Base-by-base conservation (phyloP, 208 protist genomes). In the Leishmania tropica region DNA sequence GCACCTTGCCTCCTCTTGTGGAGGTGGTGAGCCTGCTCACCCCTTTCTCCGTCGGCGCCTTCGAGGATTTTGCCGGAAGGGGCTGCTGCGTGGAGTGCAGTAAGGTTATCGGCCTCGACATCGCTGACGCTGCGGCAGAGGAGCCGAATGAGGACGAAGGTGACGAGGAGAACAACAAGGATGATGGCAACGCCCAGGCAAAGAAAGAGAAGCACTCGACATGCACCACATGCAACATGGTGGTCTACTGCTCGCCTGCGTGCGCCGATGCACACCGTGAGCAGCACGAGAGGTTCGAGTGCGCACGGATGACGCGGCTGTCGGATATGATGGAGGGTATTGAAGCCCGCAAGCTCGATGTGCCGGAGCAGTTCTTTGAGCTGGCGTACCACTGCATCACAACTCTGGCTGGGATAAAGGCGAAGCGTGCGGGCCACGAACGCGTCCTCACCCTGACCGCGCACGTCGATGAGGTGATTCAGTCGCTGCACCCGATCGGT, bases 231-330 rank as follows among this genome's bases (percentile, higher is more conserved):
- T 97, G 94, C 65, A 56, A 85, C 6, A 64, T 92, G 75, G 90
- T 89, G 21, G 77, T 42, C 48, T 97, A 94, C 81, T 97, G 94
- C 84, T 92, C 86, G 19, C 42, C 71, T 10, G 60, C n/a, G 11
- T 97, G 94, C 79, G 82, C 80, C 48, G 71, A 8, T 53, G 72
- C 74, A 4, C 87, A 96, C 87, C 56, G 42, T 45, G 70, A 75
- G 45, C 92, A 91, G 62, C 94, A 97, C 84, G 83, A 81, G 17
- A n/a, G 75, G n/a, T 91, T 90, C 53, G 94, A 96, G 79, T 97
- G 94, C 58, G 78, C 77, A 31, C 53, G 71, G n/a, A 76, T 96
- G 77, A 11, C 19, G 64, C 87, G 88, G 75, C 84, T 97, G 72
- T 70, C 65, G n/a, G 87, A 91, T 31, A 95, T 96, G 92, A 77